Base-by-base conservation (phyloP, 1,284 basidiomycete species). In the Cronartium quercuum region DNA sequence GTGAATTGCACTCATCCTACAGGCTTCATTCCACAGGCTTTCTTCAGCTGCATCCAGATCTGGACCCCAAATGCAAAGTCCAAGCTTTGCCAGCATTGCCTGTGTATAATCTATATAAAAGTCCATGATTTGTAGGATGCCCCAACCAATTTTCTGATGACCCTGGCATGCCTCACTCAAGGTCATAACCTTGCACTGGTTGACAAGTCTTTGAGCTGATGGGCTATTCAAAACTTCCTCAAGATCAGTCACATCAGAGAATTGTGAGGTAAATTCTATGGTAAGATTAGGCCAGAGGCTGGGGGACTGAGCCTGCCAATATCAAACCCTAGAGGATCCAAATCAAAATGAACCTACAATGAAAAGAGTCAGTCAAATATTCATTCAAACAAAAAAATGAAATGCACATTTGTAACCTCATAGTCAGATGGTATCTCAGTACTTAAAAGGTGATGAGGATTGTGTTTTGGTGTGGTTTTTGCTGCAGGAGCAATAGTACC, bases 11-110 rank as follows among this genome's bases (percentile, higher is more conserved):
- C 21, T 38, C 3, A 57, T 15, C 2, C 60, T 40, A 57, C 60
- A 70, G 13, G 60, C 68, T 58, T 65, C 47, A n/a, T 73, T 73
- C 35, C 55, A 73, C 24, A 73, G 62, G 0, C 47, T 57, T 35
- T 73, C 70, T 0, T 44, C 44, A 12, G 44, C 13, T n/a, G 57
- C 63, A 12, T 65, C 35, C 10, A 73, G 63, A 40, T 73, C 38
- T 6, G 70, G 70, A 21, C 42, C 41, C 70, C 70, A 73, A 3
- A 21, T 37, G 13, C 21, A 41, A 7, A 73, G 65, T 10, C 63
- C 70, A 41, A 73, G 47, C 13, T 44, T 21, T 6, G 70, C 42
- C n/a, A 73, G 38, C 21, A 38, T 58, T 37, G 70, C 42, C 7
- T 57, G 24, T 6, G 47, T 51, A 24, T 73, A 73, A 5, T 6